Conservation (phyloP, 2,329 filamentous ascomycete genomes). For the Pseudogymnoascus sp. region DNA sequence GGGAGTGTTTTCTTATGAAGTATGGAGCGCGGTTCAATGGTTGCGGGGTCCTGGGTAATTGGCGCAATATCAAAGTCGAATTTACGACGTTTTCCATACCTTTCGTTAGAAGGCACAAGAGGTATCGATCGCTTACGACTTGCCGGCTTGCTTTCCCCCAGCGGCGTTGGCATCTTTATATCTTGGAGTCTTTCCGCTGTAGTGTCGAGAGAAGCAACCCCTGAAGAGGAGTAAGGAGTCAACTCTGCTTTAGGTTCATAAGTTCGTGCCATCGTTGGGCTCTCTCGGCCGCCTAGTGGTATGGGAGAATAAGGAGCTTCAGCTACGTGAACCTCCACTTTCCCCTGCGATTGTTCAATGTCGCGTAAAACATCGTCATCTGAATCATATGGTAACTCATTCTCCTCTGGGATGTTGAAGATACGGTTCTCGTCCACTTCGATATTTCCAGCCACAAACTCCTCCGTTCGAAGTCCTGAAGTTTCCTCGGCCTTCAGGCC, state of each 20-base stretch:
- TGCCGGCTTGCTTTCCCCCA: neutral
- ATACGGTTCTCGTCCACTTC: conserved; percentile 59
- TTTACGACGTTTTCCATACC: neutral
- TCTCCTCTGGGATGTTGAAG: conserved; percentile 34
- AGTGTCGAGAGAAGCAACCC: neutral
- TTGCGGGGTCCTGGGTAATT: too few relatives aligned
- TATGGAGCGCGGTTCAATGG: neutral
- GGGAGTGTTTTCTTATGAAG: neutral
- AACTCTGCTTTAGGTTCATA: neutral
- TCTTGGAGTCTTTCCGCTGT: neutral
- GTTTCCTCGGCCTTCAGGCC: conserved; percentile 25
- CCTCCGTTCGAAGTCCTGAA: conserved; percentile 16
- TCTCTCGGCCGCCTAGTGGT: neutral
- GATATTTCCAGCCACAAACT: conserved; percentile 10
- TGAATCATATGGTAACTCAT: conserved; percentile 42
- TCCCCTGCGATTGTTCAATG: conserved; percentile 23
- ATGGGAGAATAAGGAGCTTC: neutral
- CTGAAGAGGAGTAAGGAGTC: neutral
- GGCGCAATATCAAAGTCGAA: neutral
- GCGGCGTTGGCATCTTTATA: neutral
- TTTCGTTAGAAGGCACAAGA: neutral
- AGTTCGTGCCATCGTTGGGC: neutral
- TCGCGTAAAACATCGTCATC: conserved; percentile 42
- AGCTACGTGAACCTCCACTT: neutral
- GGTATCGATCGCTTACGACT: neutral